Conservation (phyloP, 2,329 filamentous ascomycete species). For the Ambrosiella xylebori region DNA sequence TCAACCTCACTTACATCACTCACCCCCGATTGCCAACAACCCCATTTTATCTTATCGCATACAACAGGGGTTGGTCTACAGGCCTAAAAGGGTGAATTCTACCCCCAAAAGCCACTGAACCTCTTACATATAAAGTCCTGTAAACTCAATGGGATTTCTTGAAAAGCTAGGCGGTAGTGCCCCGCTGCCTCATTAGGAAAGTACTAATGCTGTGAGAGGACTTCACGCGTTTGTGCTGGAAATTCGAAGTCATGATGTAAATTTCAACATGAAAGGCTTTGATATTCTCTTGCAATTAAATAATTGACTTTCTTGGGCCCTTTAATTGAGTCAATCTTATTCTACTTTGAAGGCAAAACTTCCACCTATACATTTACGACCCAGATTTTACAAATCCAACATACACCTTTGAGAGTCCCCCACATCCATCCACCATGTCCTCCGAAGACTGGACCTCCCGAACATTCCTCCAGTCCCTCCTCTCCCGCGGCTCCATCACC, state of each 20-base stretch:
- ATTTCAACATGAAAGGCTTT: neutral
- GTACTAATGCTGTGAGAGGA: neutral
- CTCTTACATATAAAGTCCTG: neutral
- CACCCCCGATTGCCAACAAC: too few species aligned
- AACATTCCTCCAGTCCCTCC: slow-evolving; percentile 78
- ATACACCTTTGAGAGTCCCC: neutral
- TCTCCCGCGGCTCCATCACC: slow-evolving; percentile 63
- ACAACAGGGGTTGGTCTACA: neutral
- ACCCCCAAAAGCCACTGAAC: too few species aligned
- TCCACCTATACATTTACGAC: too few species aligned
- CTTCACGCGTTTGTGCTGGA: neutral
- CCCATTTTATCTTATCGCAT: neutral
- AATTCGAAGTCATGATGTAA: neutral
- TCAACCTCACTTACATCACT: too few species aligned
- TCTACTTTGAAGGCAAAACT: too few species aligned
- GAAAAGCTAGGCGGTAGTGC: neutral
- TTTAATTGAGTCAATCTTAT: too few species aligned
- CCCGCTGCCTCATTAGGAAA: neutral
- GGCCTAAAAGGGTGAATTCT: too few species aligned
- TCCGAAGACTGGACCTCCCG: slow-evolving; percentile 30
- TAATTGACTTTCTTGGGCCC: too few species aligned
- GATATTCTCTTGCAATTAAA: too few species aligned
- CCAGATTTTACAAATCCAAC: neutral
- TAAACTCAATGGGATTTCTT: neutral
- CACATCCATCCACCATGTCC: neutral